Percentiles rank a stretch among this genome's conserved stretches.
Evolutionary conservation across 306 rosid genomes (phyloP).

Genomic region (Pachyrhizus erosus): DNA sequence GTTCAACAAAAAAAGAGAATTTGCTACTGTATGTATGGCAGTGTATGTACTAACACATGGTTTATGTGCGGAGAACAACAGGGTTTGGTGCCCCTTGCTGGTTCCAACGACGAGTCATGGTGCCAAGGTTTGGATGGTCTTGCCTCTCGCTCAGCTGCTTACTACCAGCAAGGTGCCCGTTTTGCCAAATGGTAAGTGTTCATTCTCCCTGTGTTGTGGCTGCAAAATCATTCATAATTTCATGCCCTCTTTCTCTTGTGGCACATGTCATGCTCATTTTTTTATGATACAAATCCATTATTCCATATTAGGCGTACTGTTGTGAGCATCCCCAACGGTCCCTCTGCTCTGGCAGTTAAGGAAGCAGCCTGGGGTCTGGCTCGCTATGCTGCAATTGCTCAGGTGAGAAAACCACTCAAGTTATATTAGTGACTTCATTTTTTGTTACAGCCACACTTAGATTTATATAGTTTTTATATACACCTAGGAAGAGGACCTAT

Average conservation of each 20-base stretch:
- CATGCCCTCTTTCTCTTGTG: neutral
- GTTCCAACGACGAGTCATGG: constrained; percentile 89
- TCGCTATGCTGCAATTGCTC: constrained; percentile 89
- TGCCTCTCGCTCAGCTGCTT: constrained; percentile 87
- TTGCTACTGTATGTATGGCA: neutral
- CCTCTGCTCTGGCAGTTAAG: constrained; percentile 83
- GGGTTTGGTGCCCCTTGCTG: constrained; percentile 87
- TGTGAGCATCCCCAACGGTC: constrained; percentile 97
- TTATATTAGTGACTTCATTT: neutral
- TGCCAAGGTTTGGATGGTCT: constrained; percentile 95
- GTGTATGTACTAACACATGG: constrained; percentile 22
- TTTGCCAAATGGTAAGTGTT: constrained; percentile 88
- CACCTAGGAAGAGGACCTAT: neutral
- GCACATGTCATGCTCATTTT: neutral
- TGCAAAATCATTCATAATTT: neutral
- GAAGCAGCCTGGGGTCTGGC: constrained; percentile 72
- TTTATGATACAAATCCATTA: neutral
- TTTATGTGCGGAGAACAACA: constrained; percentile 46
- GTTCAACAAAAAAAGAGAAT: neutral
- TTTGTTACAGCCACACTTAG: neutral
- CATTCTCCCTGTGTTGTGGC: neutral
- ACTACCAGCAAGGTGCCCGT: constrained; percentile 96
- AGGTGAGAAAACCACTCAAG: constrained; percentile 53
- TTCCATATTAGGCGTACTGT: constrained; percentile 70
- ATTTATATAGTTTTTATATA: too few relatives aligned